phyloP scores from a whole-genome alignment of 768 basidiomycete species.

The Phaffia tasmanica region DNA sequence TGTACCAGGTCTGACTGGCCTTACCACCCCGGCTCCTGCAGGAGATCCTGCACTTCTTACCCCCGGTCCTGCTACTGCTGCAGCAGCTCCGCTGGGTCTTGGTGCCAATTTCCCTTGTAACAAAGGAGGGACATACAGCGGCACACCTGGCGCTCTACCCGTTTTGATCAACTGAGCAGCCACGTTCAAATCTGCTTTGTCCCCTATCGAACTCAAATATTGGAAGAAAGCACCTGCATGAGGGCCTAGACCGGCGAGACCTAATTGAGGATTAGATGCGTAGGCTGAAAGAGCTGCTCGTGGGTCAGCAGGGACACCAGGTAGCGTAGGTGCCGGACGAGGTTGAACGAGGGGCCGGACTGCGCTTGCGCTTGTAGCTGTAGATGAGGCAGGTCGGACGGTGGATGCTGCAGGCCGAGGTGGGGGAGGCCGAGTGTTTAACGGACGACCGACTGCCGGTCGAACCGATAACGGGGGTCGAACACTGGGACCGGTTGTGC shows the following conservation, averaged over 20 bases:
- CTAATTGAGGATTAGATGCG: conserved; percentile 7
- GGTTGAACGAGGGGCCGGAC: not conserved
- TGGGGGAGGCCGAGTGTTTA: too few species aligned
- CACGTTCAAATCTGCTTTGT: conserved; percentile 11
- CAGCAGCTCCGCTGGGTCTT: too few species aligned
- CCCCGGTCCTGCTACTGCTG: too few species aligned
- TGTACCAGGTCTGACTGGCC: too few species aligned
- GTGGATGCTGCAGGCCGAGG: not conserved
- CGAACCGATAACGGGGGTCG: not conserved
- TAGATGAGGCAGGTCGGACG: not conserved
- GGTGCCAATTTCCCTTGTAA: too few species aligned
- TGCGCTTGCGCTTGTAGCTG: too few species aligned
- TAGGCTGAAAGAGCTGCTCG: not conserved
- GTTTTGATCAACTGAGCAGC: conserved; percentile 18
- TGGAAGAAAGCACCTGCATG: conserved; percentile 13
- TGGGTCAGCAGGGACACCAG: conserved; percentile 13
- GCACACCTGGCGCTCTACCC: not conserved
- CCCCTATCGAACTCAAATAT: conserved; percentile 17
- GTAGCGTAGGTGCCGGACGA: not conserved
- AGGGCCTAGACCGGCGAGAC: conserved; percentile 12
- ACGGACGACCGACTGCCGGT: conserved; percentile 4
- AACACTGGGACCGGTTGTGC: not conserved
- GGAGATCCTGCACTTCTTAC: too few species aligned
- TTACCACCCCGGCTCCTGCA: too few species aligned
- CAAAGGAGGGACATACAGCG: not conserved